Evolutionary conservation across 1,284 basidiomycete genomes (phyloP).

Genomic region (Trametes sp.): DNA sequence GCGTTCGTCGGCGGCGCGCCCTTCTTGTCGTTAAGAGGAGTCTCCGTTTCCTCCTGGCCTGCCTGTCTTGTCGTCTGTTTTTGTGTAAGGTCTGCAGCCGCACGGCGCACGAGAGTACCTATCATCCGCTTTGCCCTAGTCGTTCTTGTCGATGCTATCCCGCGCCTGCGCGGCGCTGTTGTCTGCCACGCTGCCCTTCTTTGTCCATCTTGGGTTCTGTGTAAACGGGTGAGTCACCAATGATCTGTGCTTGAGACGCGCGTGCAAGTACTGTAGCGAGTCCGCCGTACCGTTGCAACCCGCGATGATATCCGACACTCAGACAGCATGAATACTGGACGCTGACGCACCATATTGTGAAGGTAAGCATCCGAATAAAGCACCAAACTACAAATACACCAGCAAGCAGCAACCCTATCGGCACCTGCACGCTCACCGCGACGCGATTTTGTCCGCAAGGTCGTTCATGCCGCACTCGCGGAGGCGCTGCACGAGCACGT

Average conservation of each 20-base stretch:
- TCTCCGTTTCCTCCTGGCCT: not conserved
- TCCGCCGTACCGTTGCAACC: too few relatives aligned
- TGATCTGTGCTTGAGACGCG: too few relatives aligned
- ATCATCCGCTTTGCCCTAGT: slow-evolving; percentile 5
- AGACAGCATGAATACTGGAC: too few relatives aligned
- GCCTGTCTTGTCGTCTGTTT: not conserved
- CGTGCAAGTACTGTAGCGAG: too few relatives aligned
- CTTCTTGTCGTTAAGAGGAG: not conserved
- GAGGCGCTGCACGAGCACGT: slow-evolving; percentile 15
- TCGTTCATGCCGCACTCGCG: slow-evolving; percentile 17
- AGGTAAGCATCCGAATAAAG: too few relatives aligned
- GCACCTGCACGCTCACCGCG: not conserved
- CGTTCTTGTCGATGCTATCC: slow-evolving; percentile 12
- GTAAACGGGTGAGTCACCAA: too few relatives aligned
- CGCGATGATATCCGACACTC: too few relatives aligned
- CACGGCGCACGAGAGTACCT: not conserved
- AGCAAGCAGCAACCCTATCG: too few relatives aligned
- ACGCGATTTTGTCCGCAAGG: slow-evolving; percentile 23
- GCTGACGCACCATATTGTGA: too few relatives aligned
- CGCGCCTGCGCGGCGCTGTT: not conserved
- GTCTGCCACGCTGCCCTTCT: not conserved
- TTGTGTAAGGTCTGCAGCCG: not conserved
- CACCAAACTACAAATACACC: too few relatives aligned
- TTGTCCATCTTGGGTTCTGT: too few relatives aligned
- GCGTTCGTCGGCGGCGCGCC: slow-evolving; percentile 12